A percentile compares a stretch with the other conserved stretches of the same genome.
Evolutionary conservation across 495 filamentous ascomycete species (phyloP).

Genomic region (Pyronema domesticum): DNA sequence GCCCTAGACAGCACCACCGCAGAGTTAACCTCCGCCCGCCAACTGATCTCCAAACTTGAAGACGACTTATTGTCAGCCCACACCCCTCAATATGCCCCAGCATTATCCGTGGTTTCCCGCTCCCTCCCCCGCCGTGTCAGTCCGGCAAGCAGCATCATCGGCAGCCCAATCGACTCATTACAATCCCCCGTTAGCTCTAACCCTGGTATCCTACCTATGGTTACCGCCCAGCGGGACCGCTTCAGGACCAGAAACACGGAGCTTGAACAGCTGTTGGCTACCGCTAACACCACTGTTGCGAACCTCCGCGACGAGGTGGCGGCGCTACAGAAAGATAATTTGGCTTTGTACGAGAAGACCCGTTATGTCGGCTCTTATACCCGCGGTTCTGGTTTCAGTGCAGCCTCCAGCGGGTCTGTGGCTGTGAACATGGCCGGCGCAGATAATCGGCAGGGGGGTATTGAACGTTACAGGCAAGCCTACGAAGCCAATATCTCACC

Average conservation of each 20-base stretch:
- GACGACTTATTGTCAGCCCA: slow-evolving; percentile 49
- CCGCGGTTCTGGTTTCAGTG: slow-evolving; percentile 26
- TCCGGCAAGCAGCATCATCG: slow-evolving; percentile 88
- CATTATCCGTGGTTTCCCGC: slow-evolving; percentile 57
- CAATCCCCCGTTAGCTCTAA: slow-evolving; percentile 36
- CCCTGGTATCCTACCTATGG: slow-evolving; percentile 89
- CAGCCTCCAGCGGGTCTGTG: slow-evolving; percentile 33
- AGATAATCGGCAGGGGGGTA: slow-evolving; percentile 26
- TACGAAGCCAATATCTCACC: slow-evolving; percentile 93
- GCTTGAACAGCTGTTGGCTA: slow-evolving; percentile 77
- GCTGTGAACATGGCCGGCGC: slow-evolving; percentile 58
- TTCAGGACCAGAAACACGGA: slow-evolving; percentile 94
- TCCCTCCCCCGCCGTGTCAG: slow-evolving; percentile 50
- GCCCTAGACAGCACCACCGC: slow-evolving; percentile 68
- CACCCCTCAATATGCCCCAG: slow-evolving; percentile 67
- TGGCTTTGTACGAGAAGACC: slow-evolving; percentile 94
- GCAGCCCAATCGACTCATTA: slow-evolving; percentile 32
- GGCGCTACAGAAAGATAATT: slow-evolving; percentile 86
- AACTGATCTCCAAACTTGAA: slow-evolving; percentile 74
- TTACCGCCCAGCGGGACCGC: slow-evolving; percentile 89
- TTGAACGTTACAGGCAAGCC: slow-evolving; percentile 78
- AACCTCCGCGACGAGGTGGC: slow-evolving; percentile 80
- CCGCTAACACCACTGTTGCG: slow-evolving; percentile 61
- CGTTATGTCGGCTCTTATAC: slow-evolving; percentile 88
- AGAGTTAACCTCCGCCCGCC: slow-evolving; percentile 70